These are phyloP conservation scores for Cocos nucifera DNA, from an alignment of 176 grass and related monocot species.

Conservation along the genomic window DNA sequence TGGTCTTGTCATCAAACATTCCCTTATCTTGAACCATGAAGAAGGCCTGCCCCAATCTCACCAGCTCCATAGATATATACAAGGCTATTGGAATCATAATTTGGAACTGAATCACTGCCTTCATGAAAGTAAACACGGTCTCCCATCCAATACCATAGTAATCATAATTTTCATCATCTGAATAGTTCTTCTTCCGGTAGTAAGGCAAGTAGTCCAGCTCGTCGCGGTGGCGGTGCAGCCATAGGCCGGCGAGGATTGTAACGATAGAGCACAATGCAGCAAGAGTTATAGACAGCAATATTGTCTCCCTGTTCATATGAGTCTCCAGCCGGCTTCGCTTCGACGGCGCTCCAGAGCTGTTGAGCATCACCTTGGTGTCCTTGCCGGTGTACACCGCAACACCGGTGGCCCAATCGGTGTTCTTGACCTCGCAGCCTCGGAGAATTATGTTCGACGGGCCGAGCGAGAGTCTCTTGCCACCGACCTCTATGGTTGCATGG, in stretches of 20 bases:
- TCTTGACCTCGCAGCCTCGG: constrained; percentile 87
- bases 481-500: constrained; percentile 62
- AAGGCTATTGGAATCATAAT: constrained; percentile 79
- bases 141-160: constrained; percentile 61
- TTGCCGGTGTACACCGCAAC: constrained; percentile 78
- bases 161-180: constrained; percentile 23
- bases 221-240: constrained; percentile 43
- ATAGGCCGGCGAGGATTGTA: constrained; percentile 49
- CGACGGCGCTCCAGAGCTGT: constrained; percentile 78
- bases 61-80: constrained; percentile 93
- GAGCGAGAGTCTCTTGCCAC: constrained; percentile 43
- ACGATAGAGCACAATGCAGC: constrained; percentile 39
- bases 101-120: constrained; percentile 70
- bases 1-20: constrained; percentile 49
- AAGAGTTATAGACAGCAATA: constrained; percentile 39
- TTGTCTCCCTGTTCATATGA: constrained; percentile 70
- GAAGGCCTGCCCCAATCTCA: constrained; percentile 71
- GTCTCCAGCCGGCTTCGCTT: constrained; percentile 86
- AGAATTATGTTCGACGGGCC: constrained; percentile 78
- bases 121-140: constrained; percentile 79
- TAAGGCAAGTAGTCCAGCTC: constrained; percentile 43
- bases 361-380: constrained; percentile 96
- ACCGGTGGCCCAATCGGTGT: constrained; percentile 64
- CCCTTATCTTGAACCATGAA: constrained; percentile 79
- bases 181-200: constrained; percentile 53